Conservation (phyloP, 2,329 filamentous ascomycete genomes). For the Colletotrichum brevisporum region DNA sequence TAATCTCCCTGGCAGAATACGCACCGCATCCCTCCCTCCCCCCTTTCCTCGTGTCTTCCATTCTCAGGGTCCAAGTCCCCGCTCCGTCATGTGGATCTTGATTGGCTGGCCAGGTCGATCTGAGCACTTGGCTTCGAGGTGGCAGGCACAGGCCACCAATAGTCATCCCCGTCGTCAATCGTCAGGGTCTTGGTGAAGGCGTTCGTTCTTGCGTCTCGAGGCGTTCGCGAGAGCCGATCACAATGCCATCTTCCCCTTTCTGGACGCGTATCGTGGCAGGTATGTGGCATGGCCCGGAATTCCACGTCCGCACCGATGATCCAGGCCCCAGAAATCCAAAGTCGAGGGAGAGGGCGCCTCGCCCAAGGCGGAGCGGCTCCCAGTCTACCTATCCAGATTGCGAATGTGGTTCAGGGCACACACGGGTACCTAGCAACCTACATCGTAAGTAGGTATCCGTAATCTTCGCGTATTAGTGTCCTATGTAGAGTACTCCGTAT, state of each 20-base stretch:
- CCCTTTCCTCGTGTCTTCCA: conserved; percentile 4
- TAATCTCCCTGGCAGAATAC: conserved; percentile 7
- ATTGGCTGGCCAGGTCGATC: conserved; percentile 29
- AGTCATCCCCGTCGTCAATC: not conserved
- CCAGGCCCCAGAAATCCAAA: not conserved
- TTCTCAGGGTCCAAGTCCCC: conserved; percentile 29
- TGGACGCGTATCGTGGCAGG: not conserved
- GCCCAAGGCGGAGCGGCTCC: conserved; percentile 3
- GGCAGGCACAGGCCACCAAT: conserved; percentile 27
- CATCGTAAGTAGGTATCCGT: too few relatives aligned
- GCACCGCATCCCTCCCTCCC: too few relatives aligned
- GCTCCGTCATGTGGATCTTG: conserved; percentile 5
- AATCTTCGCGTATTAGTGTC: too few relatives aligned
- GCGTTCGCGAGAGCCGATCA: conserved; percentile 17
- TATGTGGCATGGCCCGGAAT: not conserved
- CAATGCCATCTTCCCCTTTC: conserved; percentile 15
- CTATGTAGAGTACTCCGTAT: too few relatives aligned
- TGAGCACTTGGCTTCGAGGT: conserved; percentile 29
- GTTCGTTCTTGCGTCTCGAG: conserved; percentile 15
- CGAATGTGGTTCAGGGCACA: conserved; percentile 15
- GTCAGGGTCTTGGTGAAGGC: conserved; percentile 10
- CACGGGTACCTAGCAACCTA: too few relatives aligned
- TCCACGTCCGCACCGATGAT: not conserved
- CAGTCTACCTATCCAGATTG: not conserved
- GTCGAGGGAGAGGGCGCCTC: conserved; percentile 12